phyloP scores from a whole-genome alignment of 75 land plant species.

The Pinus albicaulis region DNA sequence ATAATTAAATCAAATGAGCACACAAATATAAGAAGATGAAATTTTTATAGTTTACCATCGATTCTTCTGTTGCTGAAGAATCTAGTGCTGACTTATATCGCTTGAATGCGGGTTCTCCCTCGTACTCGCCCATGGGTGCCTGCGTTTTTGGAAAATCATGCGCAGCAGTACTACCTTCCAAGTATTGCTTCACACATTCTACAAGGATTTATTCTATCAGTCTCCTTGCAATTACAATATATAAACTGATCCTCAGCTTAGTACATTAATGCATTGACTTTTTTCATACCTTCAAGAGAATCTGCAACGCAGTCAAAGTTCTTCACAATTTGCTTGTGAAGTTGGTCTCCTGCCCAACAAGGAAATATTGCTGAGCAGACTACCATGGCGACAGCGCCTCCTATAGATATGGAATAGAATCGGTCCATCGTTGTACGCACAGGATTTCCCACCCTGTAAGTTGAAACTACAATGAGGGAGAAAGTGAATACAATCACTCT shows the following conservation, averaged over 20 bases:
- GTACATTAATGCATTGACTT: neutral
- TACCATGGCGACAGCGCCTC: conserved; percentile 44
- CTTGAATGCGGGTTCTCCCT: conserved; percentile 48
- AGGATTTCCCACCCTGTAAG: conserved; percentile 50
- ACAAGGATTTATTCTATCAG: neutral
- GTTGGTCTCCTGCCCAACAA: conserved; percentile 66
- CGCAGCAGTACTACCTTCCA: conserved; percentile 22
- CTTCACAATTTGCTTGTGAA: conserved; percentile 43
- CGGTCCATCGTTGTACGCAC: conserved; percentile 39
- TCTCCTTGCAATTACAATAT: no score
- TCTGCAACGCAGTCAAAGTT: conserved; percentile 48
- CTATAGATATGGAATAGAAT: conserved; percentile 57
- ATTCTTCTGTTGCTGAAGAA: conserved; percentile 44
- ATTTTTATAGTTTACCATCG: conserved; percentile 23
- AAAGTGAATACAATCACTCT: conserved; percentile 57
- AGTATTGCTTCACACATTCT: conserved; percentile 61
- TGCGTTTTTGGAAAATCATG: conserved; percentile 16
- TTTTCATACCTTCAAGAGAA: conserved; percentile 50
- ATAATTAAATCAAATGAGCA: no score
- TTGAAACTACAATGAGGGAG: conserved; percentile 53
- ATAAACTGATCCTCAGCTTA: neutral
- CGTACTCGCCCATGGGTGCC: conserved; percentile 27
- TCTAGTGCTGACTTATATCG: conserved; percentile 25
- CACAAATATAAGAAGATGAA: no score
- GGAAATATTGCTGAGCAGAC: conserved; percentile 52